Conservation (phyloP, 2,329 filamentous ascomycete species). For the Penicillium sp. region DNA sequence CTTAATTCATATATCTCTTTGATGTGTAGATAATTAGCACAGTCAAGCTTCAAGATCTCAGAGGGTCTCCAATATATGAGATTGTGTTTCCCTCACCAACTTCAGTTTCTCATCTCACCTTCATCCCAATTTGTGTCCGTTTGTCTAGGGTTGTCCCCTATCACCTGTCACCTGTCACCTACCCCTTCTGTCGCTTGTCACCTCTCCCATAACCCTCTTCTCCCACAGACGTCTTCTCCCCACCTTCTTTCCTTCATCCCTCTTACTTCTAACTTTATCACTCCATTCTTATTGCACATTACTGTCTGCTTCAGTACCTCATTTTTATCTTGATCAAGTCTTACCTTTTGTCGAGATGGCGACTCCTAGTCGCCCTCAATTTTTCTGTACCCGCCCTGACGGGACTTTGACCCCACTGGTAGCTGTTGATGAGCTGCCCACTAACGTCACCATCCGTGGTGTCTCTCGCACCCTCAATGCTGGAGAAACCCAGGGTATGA, state of each 20-base stretch:
- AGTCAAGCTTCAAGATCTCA: background rate
- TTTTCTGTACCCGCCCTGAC: constrained; percentile 45
- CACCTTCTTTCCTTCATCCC: constrained; percentile 10
- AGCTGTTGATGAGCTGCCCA: constrained; percentile 48
- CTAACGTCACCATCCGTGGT: constrained; percentile 37
- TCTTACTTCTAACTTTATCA: constrained; percentile 7
- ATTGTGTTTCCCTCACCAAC: background rate
- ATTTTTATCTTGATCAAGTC: background rate
- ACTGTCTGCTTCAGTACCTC: background rate
- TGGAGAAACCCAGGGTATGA: constrained; percentile 46
- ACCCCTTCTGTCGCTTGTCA: background rate
- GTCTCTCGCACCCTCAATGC: constrained; percentile 38
- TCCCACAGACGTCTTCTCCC: constrained; percentile 6
- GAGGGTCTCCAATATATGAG: background rate
- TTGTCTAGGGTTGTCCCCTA: background rate
- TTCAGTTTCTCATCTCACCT: background rate
- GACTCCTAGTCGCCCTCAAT: constrained; percentile 37
- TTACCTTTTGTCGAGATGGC: constrained; percentile 19
- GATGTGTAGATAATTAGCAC: background rate
- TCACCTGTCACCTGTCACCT: background rate
- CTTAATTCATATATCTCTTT: background rate
- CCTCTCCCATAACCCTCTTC: background rate
- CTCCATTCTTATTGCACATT: background rate
- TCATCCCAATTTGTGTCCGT: background rate
- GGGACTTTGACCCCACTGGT: constrained; percentile 45